Base-by-base conservation (phyloP, 2,329 filamentous ascomycete genomes). In the Paradendryphiella salina region DNA sequence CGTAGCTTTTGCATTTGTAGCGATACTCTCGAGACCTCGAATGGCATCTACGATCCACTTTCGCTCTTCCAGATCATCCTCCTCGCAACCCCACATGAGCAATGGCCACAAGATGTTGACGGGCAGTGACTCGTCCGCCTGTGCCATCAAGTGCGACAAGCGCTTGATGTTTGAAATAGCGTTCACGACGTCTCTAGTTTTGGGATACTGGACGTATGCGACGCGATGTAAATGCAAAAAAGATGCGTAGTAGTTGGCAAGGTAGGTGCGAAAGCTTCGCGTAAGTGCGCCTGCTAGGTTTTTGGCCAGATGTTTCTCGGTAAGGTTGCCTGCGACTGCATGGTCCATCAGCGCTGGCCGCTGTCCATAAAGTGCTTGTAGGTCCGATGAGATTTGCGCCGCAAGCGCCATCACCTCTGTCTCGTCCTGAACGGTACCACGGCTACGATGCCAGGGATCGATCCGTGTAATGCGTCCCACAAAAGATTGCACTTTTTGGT, bases 81-180 rank as follows among this genome's bases (percentile, higher is more conserved):
- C 80, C 60, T 84, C 81, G 7, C 76, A 77, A 0, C 81, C 81
- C 54, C 80, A 73, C 77, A 84, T 81, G 33, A 84, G 67, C 6
- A 83, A 65, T 1, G 81, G 81, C 82, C 80, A 84, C 4, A 84
- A 71, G 72, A 83, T 78, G 51, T 80, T 83, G 39, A 82, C 79
- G 0, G 81, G 80, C 1, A 83, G 67, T 7, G 77, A 72, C 28
- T 79, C 76, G 10, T 77, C 74, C 1, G 67, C 66, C 21, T 77
- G 72, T 11, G 74, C 70, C 46, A 83, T 78, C 29, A 79, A 70
- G 29, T 74, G 73, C 15, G 77, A 75, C 3, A 82, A 69, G 10
- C 69, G 73, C 21, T 77, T 77, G 52, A 82, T 82, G 35, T 78
- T 77, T n/a, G 65, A 63, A 46, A 82, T 73, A 1, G 79, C 80